Evolutionary conservation across 768 basidiomycete species (phyloP).

Genomic region (Coprinopsis sp.): DNA sequence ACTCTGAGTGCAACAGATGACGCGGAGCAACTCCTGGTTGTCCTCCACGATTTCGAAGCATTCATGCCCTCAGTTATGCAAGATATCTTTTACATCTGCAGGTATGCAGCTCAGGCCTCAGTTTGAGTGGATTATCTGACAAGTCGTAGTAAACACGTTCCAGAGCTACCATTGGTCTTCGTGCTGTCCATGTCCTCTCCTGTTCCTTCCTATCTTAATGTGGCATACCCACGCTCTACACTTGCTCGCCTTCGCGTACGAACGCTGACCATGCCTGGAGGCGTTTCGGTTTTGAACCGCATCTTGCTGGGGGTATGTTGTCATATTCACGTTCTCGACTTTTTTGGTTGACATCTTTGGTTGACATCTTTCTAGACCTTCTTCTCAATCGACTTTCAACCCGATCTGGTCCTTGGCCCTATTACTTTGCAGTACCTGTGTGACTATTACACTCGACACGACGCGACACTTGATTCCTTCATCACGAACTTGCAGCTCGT

Average conservation of each 20-base stretch:
- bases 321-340: neutral
- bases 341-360: neutral
- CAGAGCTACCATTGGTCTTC: conserved; percentile 59
- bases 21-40: conserved; percentile 41
- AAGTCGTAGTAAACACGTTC: conserved; percentile 52
- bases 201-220: conserved; percentile 52
- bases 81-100: conserved; percentile 69
- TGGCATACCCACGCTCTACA: conserved; percentile 54
- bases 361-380: conserved; percentile 31
- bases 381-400: conserved; percentile 58
- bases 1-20: conserved; percentile 2
- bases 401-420: conserved; percentile 60
- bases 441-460: conserved; percentile 55
- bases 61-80: conserved; percentile 59
- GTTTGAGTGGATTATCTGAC: conserved; percentile 1
- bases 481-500: conserved; percentile 52
- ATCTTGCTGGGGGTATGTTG: conserved; percentile 48
- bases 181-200: conserved; percentile 59
- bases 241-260: conserved; percentile 54
- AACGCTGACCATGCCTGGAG: conserved; percentile 46
- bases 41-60: conserved; percentile 74
- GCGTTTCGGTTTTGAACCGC: conserved; percentile 44
- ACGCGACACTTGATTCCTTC: conserved; percentile 51
- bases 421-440: conserved; percentile 46
- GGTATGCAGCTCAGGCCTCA: conserved; percentile 31